Evolutionary conservation across 2,329 filamentous ascomycete genomes (phyloP), one percentile per base, ranked within the genome.

Genomic region (Epichloe baconii): DNA sequence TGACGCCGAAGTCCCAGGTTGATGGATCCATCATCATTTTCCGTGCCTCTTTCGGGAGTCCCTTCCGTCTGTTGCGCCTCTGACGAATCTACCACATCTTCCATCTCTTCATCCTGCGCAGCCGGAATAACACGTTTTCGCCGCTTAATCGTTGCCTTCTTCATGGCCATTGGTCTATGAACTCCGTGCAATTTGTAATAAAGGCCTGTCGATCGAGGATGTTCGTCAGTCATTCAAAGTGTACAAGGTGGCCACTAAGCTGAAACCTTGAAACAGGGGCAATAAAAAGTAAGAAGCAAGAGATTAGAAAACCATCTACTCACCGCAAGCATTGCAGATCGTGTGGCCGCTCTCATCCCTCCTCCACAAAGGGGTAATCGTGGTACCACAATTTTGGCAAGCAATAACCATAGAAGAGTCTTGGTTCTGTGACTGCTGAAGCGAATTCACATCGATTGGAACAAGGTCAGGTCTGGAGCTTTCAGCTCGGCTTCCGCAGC

Each of bases 311-410:
- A 6, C 8, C 19, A 38, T 15, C 17, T 4, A 78, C 84, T 65
- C 77, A 95, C 89, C 93, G 72, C 93, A 98, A 48, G 93, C 93
- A 68, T 98, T 98, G 72, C 93, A 98, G 56, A 98, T 98, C 5
- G 91, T 95, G 69, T 96, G 90, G 2, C 93, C 93, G 59, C 84
- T 83, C 67, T 95, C 91, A 64, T 97, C 93, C 61, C 93, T 79
- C 62, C 93, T 80, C 93, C 93, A 98, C 14, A 98, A 74, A 14
- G 93, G 93, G 42, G 93, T 98, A 51, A 97, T 91, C 0, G 93
- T 97, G 12, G 93, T 98, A 34, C 85, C 87, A 66, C 93, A 98
- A 62, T 98, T 98, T 64, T 97, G 90, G 59, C 93, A 98, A 12
- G 93, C 90, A 57, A 95, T 89, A 21, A 95, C 81, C 23, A 69